Evolutionary conservation across 495 filamentous ascomycete species (phyloP).

Genomic region (Penicillium soppii): DNA sequence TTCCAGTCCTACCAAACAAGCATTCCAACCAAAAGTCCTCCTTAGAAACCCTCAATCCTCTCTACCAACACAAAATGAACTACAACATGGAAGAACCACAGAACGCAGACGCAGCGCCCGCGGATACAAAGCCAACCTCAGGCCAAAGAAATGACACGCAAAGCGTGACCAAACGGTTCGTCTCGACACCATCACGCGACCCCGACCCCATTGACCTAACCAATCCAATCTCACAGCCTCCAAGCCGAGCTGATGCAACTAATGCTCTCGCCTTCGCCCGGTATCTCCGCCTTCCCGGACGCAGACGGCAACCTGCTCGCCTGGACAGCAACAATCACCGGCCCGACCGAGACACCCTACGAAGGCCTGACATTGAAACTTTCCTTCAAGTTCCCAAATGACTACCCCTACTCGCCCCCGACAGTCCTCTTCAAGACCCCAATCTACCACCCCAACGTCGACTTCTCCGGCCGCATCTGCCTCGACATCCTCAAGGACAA

Average conservation of each 20-base stretch:
- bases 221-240: constrained; percentile 59
- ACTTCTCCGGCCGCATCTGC: constrained; percentile 89
- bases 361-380: constrained; percentile 89
- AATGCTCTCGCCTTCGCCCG: constrained; percentile 91
- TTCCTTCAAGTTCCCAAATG: constrained; percentile 83
- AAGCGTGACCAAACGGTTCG: constrained; percentile 77
- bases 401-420: constrained; percentile 92
- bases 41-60: constrained; percentile 1
- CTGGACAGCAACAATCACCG: constrained; percentile 93
- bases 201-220: constrained; percentile 6
- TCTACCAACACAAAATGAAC: constrained; percentile 48
- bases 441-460: constrained; percentile 93
- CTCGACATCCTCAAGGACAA: constrained; percentile 98
- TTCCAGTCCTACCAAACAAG: constrained; percentile 43
- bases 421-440: constrained; percentile 91
- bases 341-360: constrained; percentile 90
- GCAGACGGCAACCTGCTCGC: constrained; percentile 83
- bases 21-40: constrained; percentile 27
- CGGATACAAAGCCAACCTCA: constrained; percentile 47
- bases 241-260: constrained; percentile 97
- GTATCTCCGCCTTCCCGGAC: constrained; percentile 92
- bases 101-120: constrained; percentile 67
- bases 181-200: constrained; percentile 1
- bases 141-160: constrained; percentile 60
- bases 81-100: constrained; percentile 70